A percentile compares a stretch with the other conserved stretches of the same genome.
Evolutionary conservation across 2,329 filamentous ascomycete species (phyloP).

Genomic region (Alternaria ethzedia): DNA sequence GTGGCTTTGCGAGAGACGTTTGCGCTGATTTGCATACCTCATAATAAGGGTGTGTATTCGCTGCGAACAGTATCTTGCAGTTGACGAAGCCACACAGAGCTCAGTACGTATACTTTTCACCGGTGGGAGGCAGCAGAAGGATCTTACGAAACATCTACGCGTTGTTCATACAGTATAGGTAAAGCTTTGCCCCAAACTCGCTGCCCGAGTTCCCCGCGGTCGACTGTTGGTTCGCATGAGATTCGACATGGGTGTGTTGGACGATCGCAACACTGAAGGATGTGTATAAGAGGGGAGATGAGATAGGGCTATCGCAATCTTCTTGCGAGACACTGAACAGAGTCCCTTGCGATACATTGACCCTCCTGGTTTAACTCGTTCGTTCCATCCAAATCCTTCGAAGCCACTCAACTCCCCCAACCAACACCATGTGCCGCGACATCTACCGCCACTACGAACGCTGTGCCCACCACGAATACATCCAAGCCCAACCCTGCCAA

Average conservation of each 20-base stretch:
- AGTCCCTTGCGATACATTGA: background rate
- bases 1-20: background rate
- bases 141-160: background rate
- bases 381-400: background rate
- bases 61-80: background rate
- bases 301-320: background rate
- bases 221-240: background rate
- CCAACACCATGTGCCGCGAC: constrained; percentile 4
- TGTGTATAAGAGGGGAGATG: background rate
- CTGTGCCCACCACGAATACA: constrained; percentile 12
- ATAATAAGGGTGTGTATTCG: background rate
- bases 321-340: background rate
- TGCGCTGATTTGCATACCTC: background rate
- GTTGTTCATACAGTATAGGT: background rate
- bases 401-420: background rate
- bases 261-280: background rate
- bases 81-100: background rate
- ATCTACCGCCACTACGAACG: constrained; percentile 4
- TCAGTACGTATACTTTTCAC: background rate
- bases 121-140: background rate
- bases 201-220: background rate
- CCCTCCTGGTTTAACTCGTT: background rate
- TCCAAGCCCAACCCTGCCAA: background rate
- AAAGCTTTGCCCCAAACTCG: background rate
- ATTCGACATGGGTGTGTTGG: background rate